Evolutionary conservation across 371 early-diverging fungal species (phyloP).

Genomic region (Mycotypha africana): DNA sequence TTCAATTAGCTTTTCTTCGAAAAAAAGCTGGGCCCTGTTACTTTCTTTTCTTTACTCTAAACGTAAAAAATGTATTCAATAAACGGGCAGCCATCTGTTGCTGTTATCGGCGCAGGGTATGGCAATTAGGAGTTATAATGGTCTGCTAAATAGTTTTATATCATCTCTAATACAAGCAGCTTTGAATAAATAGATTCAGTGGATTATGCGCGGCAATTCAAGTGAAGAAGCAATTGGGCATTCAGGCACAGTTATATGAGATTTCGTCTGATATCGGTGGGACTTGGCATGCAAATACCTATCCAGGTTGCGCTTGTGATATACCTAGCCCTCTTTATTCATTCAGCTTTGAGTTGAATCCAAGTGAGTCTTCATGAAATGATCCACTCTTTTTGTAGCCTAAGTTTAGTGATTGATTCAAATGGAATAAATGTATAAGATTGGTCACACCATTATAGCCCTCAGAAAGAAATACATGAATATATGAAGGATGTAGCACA

Average conservation of each 20-base stretch:
- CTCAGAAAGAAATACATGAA: constrained; percentile 42
- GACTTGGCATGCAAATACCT: constrained; percentile 57
- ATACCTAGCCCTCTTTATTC: constrained; percentile 54
- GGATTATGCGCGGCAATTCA: constrained; percentile 59
- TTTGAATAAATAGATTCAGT: constrained; percentile 50
- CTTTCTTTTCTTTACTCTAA: no score
- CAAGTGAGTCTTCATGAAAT: constrained; percentile 17
- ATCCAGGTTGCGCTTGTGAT: constrained; percentile 63
- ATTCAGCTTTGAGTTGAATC: constrained; percentile 39
- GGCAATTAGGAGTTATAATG: not conserved
- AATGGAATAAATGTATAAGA: constrained; percentile 29
- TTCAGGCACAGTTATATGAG: constrained; percentile 49
- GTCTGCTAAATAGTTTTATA: not conserved
- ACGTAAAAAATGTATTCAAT: no score
- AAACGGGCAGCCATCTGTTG: not conserved
- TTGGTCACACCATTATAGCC: constrained; percentile 41
- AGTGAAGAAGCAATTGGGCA: constrained; percentile 41
- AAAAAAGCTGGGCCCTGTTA: no score
- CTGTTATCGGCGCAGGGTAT: not conserved
- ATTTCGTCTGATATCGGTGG: constrained; percentile 51
- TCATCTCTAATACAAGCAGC: not conserved
- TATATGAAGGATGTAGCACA: constrained; percentile 45
- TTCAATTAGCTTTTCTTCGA: no score
- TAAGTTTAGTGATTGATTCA: no score
- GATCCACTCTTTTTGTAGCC: not conserved